Conservation (phyloP, 345 rosid genomes). For the Boechera stricta region DNA sequence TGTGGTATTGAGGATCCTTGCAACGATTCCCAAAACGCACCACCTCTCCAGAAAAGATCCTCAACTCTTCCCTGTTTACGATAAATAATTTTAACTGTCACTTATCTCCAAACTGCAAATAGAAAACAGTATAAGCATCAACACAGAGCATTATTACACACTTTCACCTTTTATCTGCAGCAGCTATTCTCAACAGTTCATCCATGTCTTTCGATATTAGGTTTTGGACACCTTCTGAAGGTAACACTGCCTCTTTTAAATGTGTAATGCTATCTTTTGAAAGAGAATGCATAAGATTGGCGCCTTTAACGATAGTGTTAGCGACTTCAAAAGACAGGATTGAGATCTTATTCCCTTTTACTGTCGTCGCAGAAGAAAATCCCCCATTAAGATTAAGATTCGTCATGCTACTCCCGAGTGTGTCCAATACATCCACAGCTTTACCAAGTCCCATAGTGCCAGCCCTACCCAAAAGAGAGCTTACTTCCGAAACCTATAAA, state of each 20-base stretch:
- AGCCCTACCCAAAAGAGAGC: conserved; percentile 85
- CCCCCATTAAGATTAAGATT: conserved; percentile 69
- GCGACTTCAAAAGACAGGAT: conserved; percentile 97
- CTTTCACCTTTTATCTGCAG: conserved; percentile 88
- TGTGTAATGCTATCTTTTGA: conserved; percentile 69
- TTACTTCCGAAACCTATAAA: conserved; percentile 87
- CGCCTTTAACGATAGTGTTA: conserved; percentile 91
- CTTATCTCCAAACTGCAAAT: conserved; percentile 5
- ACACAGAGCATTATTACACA: conserved; percentile 21
- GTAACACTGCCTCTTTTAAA: conserved; percentile 86
- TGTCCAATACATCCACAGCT: conserved; percentile 92
- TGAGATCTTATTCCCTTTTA: conserved; percentile 78
- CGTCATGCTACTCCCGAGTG: conserved; percentile 96
- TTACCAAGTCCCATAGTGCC: conserved; percentile 86
- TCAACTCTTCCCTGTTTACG: conserved; percentile 82
- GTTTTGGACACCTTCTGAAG: conserved; percentile 87
- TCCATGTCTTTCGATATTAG: conserved; percentile 83
- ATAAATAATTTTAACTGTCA: not conserved
- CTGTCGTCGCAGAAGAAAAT: conserved; percentile 76
- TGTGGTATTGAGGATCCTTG: conserved; percentile 99
- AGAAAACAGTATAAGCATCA: conserved; percentile 8
- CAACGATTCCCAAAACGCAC: conserved; percentile 98
- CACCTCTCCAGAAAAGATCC: conserved; percentile 89
- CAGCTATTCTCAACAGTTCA: conserved; percentile 76
- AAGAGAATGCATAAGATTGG: conserved; percentile 90